Evolutionary conservation across 768 basidiomycete genomes (phyloP).

Genomic region (Lactarius sp.): DNA sequence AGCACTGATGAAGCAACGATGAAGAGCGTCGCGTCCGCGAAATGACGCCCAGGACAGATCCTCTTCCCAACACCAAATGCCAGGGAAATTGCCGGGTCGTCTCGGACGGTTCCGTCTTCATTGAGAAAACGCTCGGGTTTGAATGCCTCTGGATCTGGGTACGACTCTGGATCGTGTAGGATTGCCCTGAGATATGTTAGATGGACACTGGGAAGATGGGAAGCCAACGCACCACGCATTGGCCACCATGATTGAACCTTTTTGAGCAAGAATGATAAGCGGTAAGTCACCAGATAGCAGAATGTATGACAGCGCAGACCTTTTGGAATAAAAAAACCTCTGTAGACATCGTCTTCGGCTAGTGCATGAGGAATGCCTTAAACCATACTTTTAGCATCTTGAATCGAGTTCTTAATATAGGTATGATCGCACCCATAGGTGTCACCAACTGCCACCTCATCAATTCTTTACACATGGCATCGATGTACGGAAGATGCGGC

Average conservation of each 20-base stretch:
- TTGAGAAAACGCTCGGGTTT: slow-evolving; percentile 23
- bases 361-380: not conserved
- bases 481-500: too few species aligned
- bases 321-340: slow-evolving; percentile 15
- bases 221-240: slow-evolving; percentile 9
- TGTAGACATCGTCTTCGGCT: slow-evolving; percentile 11
- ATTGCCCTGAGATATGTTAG: slow-evolving; percentile 9
- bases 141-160: slow-evolving; percentile 22
- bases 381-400: not conserved
- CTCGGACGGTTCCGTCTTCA: slow-evolving; percentile 14
- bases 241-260: slow-evolving; percentile 7
- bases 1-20: slow-evolving; percentile 16
- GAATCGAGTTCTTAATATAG: not conserved
- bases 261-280: not conserved
- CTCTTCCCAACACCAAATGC: slow-evolving; percentile 18
- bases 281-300: not conserved
- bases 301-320: not conserved
- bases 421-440: slow-evolving; percentile 10
- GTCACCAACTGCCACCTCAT: not conserved
- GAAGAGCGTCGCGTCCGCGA: slow-evolving; percentile 26
- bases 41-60: slow-evolving; percentile 26
- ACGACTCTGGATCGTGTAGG: slow-evolving; percentile 13
- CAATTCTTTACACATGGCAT: too few species aligned
- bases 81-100: slow-evolving; percentile 3
- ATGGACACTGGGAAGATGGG: not conserved